Base-by-base conservation (phyloP, 768 basidiomycete species). In the Pisolithus albus region DNA sequence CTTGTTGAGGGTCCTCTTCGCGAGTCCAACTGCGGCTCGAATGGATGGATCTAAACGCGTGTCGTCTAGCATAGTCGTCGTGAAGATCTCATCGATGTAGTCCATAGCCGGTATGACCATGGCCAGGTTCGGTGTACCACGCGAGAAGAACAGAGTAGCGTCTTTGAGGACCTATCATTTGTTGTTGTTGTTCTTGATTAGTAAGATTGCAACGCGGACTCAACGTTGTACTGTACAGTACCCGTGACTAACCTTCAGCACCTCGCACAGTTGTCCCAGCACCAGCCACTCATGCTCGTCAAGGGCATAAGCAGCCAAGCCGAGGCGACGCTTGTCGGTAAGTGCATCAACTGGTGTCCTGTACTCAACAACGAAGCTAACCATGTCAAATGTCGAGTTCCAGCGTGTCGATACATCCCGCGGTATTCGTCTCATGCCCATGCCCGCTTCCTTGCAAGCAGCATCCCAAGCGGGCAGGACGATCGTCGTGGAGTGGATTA, bases 391-490 rank as follows among this genome's bases (percentile, higher is more conserved):
- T 4, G 47, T 36, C 0, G 32, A 47, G 38, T 47, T 47, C 47
- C 47, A 47, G 16, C 34, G 16, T 3, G 32, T 47, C 11, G 32
- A 43, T 7, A 43, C 41, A 43, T 21, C 21, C 18, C 21, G 13
- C 5, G 21, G 41, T 21, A 43, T 54, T 4, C 43, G 44, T 5
- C 24, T 42, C 9, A n/a, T 49, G 24, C 39, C 44, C 54, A 30
- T 34, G 37, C 54, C 0, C 48, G 57, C 43, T 50, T 24, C 42
- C 41, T 49, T 19, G 3, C 67, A 45, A 2, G 39, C 50, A 0
- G 21, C 5, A 2, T 54, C 36, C 64, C 65, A 65, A 1, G 28
- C 41, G 2, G 63, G 65, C 0, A 68, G 58, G 37, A 66, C 46
- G 4, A 49, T 52, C 0, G 58, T 70, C 1, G 53, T 53, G 0